Conservation (phyloP, 192 early-diverging fungal species). For the Coemansia sp. region DNA sequence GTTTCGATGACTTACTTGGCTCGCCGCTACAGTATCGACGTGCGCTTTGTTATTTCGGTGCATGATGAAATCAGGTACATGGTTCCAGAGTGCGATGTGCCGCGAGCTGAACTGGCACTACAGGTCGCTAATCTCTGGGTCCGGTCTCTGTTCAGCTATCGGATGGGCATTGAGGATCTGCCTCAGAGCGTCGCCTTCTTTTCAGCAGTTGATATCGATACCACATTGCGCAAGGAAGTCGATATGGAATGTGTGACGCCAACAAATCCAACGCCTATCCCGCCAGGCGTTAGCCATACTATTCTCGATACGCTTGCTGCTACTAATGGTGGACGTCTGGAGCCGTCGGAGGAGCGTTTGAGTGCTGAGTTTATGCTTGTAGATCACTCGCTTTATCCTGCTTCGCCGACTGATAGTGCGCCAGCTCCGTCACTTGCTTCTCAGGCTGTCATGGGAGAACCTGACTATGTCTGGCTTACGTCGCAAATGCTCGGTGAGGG, state of each 20-base stretch:
- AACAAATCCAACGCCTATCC: slow-evolving; percentile 66
- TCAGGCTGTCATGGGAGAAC: neutral
- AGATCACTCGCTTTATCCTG: slow-evolving; percentile 24
- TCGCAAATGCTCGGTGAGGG: slow-evolving; percentile 29
- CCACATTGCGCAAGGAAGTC: slow-evolving; percentile 90
- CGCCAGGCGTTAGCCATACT: slow-evolving; percentile 54
- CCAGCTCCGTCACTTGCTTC: neutral
- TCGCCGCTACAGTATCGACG: slow-evolving; percentile 73
- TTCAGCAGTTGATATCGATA: slow-evolving; percentile 92
- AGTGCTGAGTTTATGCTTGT: slow-evolving; percentile 19
- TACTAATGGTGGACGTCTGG: slow-evolving; percentile 27
- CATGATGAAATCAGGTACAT: slow-evolving; percentile 96
- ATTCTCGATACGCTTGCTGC: slow-evolving; percentile 30
- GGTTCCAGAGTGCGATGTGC: slow-evolving; percentile 74
- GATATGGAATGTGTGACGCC: slow-evolving; percentile 87
- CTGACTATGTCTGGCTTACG: slow-evolving; percentile 35
- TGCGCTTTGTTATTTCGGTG: slow-evolving; percentile 87
- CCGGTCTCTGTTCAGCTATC: slow-evolving; percentile 82
- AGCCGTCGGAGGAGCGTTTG: slow-evolving; percentile 5
- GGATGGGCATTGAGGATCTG: slow-evolving; percentile 84
- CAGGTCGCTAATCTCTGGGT: slow-evolving; percentile 96
- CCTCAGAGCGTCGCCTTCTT: slow-evolving; percentile 94
- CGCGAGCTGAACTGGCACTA: slow-evolving; percentile 79
- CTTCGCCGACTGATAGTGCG: neutral
- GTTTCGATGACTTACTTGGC: slow-evolving; percentile 87